Conservation (phyloP, 2,329 filamentous ascomycete genomes). For the Aspergillus novofumigatus region DNA sequence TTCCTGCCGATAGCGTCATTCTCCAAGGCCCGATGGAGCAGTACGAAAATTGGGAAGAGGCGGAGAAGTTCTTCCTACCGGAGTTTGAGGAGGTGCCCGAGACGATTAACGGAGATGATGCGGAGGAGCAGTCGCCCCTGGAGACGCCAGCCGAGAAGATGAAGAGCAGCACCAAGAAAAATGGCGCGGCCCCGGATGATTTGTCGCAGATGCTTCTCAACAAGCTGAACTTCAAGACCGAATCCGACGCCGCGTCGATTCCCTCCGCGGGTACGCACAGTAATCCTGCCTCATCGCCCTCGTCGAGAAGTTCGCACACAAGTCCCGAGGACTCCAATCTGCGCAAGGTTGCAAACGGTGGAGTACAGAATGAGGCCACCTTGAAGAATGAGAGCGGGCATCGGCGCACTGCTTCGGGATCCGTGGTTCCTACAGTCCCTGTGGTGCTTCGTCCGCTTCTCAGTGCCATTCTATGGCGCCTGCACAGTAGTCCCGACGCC, state of each 20-base stretch:
- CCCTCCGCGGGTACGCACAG: slow-evolving; percentile 41
- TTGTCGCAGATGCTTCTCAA: slow-evolving; percentile 46
- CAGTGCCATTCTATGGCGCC: slow-evolving; percentile 44
- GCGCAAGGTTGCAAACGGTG: slow-evolving; percentile 23
- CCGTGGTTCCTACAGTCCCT: slow-evolving; percentile 37
- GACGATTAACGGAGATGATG: slow-evolving; percentile 13
- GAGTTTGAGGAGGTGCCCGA: slow-evolving; percentile 42
- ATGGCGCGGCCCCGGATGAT: slow-evolving; percentile 29
- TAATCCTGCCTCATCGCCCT: slow-evolving; percentile 40
- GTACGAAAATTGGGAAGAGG: slow-evolving; percentile 44
- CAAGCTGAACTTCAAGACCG: slow-evolving; percentile 46
- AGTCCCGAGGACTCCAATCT: slow-evolving; percentile 39
- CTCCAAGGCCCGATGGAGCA: slow-evolving; percentile 49
- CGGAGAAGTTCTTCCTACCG: slow-evolving; percentile 43
- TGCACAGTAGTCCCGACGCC: slow-evolving; percentile 34
- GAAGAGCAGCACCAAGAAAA: slow-evolving; percentile 20
- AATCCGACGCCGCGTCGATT: slow-evolving; percentile 35
- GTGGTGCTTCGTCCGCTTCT: slow-evolving; percentile 39
- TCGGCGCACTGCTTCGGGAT: slow-evolving; percentile 30
- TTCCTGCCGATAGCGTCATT: slow-evolving; percentile 39
- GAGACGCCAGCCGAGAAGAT: slow-evolving; percentile 18
- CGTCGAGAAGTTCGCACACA: slow-evolving; percentile 43
- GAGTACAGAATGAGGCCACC: slow-evolving; percentile 18
- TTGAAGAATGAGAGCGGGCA: slow-evolving; percentile 22
- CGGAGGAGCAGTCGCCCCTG: slow-evolving; percentile 13